phyloP scores from a whole-genome alignment of 2,329 filamentous ascomycete species.

The Xylaria sp. region DNA sequence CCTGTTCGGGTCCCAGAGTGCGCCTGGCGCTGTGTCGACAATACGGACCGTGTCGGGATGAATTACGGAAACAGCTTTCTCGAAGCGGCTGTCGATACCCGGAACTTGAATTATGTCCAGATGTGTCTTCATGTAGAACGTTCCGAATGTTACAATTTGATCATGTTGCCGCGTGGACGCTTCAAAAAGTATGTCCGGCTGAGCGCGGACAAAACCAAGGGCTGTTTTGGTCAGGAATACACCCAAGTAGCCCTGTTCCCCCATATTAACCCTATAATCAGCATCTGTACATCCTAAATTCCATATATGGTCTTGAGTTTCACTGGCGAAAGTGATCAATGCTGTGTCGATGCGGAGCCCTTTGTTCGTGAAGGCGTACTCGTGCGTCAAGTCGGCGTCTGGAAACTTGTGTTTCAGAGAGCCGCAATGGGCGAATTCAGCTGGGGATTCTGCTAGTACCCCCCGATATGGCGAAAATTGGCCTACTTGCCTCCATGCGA shows the following conservation, averaged over 20 bases:
- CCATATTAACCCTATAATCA: neutral
- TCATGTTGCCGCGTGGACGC: neutral
- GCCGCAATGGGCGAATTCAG: neutral
- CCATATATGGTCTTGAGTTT: neutral
- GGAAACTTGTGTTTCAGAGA: neutral
- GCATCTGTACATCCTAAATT: neutral
- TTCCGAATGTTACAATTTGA: neutral
- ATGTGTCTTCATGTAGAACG: neutral
- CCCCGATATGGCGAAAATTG: neutral
- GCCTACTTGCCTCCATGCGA: constrained; percentile 5
- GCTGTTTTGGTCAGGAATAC: neutral
- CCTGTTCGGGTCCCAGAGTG: neutral
- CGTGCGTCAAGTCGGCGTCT: neutral
- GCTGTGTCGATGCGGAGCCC: neutral
- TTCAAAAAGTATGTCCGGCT: neutral
- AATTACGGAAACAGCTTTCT: neutral
- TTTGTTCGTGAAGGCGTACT: neutral
- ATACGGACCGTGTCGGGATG: neutral
- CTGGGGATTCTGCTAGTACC: neutral
- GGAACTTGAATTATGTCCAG: neutral
- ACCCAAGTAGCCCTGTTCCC: neutral
- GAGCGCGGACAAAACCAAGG: neutral
- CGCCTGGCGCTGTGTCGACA: neutral
- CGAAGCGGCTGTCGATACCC: neutral
- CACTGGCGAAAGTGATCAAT: neutral